Conservation (phyloP, 2,329 filamentous ascomycete species). For the Teratosphaeria pseudoeucalypti region DNA sequence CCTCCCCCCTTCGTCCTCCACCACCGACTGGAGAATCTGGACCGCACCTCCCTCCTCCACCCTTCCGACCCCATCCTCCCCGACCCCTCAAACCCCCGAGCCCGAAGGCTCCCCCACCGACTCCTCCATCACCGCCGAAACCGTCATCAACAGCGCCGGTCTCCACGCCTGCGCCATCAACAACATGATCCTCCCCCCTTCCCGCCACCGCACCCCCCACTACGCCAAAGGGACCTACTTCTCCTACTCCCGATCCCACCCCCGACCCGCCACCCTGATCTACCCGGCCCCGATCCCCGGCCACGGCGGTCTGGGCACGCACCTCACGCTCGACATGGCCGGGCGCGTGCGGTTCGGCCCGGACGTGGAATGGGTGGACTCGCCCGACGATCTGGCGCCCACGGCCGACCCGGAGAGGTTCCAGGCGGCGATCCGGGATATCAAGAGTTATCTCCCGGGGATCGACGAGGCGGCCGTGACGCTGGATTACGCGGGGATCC, state of each 20-base stretch:
- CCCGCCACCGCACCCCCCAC: conserved; percentile 50
- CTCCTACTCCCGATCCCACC: conserved; percentile 59
- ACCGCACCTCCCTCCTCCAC: conserved; percentile 24
- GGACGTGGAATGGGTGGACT: conserved; percentile 84
- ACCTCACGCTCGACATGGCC: conserved; percentile 79
- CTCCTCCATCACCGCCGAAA: conserved; percentile 57
- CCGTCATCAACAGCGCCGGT: conserved; percentile 76
- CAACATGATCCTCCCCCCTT: conserved; percentile 64
- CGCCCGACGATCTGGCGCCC: conserved; percentile 52
- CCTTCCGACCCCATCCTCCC: conserved; percentile 12
- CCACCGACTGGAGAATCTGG: conserved; percentile 59
- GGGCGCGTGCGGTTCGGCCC: conserved; percentile 85
- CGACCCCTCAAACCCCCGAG: conserved; percentile 13
- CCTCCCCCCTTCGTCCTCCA: conserved; percentile 39
- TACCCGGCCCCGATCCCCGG: conserved; percentile 82
- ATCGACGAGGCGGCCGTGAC: conserved; percentile 56
- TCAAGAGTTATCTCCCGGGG: conserved; percentile 65
- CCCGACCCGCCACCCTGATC: conserved; percentile 61
- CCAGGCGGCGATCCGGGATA: conserved; percentile 58
- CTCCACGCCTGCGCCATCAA: conserved; percentile 64
- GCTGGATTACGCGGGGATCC: conserved; percentile 83
- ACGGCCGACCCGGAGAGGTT: conserved; percentile 55
- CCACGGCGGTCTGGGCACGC: conserved; percentile 76
- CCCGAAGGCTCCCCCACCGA: conserved; percentile 24
- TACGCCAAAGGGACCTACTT: conserved; percentile 97